A percentile compares a stretch with the other conserved stretches of the same genome.
phyloP scores from a whole-genome alignment of 495 filamentous ascomycete species.

The Massariosphaeria phaeospora region DNA sequence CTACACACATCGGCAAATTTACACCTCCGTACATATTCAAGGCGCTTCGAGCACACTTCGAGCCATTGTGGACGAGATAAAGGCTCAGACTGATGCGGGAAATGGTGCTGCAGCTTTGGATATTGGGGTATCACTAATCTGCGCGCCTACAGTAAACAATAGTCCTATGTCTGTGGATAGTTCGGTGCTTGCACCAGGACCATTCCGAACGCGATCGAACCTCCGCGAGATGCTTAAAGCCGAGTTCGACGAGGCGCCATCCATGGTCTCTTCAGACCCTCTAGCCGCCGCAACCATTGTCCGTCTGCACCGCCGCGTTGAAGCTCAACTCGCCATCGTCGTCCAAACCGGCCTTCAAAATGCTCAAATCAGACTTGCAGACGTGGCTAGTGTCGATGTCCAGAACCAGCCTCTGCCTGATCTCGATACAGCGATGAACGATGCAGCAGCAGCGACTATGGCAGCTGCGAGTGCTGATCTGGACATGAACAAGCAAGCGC shows the following conservation, averaged over 20 bases:
- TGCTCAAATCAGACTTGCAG: slow-evolving; percentile 32
- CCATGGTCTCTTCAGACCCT: slow-evolving; percentile 56
- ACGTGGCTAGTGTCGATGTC: slow-evolving; percentile 22
- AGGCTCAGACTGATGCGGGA: slow-evolving; percentile 48
- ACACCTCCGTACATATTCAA: slow-evolving; percentile 61
- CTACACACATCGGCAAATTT: slow-evolving; percentile 75
- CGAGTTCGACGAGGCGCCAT: slow-evolving; percentile 58
- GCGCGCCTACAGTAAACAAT: slow-evolving; percentile 56
- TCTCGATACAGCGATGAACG: slow-evolving; percentile 22
- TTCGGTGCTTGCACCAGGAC: slow-evolving; percentile 29
- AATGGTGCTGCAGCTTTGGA: slow-evolving; percentile 66
- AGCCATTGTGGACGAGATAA: slow-evolving; percentile 66
- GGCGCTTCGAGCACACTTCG: slow-evolving; percentile 60
- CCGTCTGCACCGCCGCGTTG: slow-evolving; percentile 68
- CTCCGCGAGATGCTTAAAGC: slow-evolving; percentile 68
- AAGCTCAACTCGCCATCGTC: slow-evolving; percentile 45
- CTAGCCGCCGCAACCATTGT: slow-evolving; percentile 65
- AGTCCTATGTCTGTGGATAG: slow-evolving; percentile 26
- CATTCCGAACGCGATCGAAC: slow-evolving; percentile 38
- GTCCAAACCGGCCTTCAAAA: slow-evolving; percentile 12
- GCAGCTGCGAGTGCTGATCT: slow-evolving; percentile 18
- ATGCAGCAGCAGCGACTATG: slow-evolving; percentile 22
- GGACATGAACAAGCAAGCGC: slow-evolving; percentile 9
- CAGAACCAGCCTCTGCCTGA: slow-evolving; percentile 12
- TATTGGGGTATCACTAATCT: slow-evolving; percentile 66